Base-by-base conservation (phyloP, 2,329 filamentous ascomycete species). In the Botryotinia calthae region DNA sequence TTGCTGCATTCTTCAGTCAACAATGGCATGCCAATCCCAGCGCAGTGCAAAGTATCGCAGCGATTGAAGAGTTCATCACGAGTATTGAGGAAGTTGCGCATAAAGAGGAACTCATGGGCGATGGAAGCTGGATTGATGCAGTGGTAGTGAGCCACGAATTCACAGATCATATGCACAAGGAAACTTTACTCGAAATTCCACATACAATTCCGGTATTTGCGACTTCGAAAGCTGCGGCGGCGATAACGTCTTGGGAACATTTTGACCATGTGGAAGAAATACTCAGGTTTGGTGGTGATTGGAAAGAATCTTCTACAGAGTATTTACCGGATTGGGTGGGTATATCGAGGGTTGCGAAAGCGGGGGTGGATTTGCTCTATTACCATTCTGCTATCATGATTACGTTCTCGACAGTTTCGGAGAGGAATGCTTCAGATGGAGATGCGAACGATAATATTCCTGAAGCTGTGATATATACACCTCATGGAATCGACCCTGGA, bases 111-210 rank as follows among this genome's bases (percentile, higher is more conserved):
- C 37, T 25, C 18, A 31, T 34, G 25, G 40, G 66, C 0, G n/a
- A 59, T 72, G 0, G 78, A n/a, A 76, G 82, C 20, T 83, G 84
- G 62, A 85, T 91, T 44, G 89, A 92, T 78, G 86, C 82, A 2
- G 87, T 91, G 3, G 84, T 84, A 42, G 83, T 91, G 46, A 88
- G 85, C 25, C 89, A 92, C 78, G 89, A 91, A 79, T 92, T 91
- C 76, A 91, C 89, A 1, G 89, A 92, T 77, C 90, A 76, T 61
- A 91, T 89, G 80, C 89, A 92, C 77, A 84, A 86, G 74, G 84
- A 86, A 4, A 92, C 90, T 22, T 81, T 92, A 40, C 79, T 86
- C 61, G 85, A 90, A 76, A 80, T 91, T 5, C 82, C 87, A 9
- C 76, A 77, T 1, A 79, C 83, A 61, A 86, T 89, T 6, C 88